Evolutionary conservation across 345 rosid genomes (phyloP), one percentile per base, ranked within the genome.

Genomic region (Citrus hindsii): DNA sequence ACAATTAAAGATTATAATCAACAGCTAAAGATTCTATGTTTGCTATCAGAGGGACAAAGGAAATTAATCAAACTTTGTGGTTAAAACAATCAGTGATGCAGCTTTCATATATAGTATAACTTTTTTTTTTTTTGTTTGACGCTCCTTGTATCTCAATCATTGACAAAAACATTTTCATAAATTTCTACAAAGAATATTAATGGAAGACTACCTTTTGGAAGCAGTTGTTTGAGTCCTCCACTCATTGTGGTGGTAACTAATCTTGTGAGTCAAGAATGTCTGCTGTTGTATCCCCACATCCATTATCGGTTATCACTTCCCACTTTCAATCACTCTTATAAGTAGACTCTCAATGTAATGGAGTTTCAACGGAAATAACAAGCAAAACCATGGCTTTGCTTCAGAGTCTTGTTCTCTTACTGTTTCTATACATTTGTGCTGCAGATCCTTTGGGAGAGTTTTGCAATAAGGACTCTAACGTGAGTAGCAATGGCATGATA

Each of bases 381-480:
- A 59, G 21, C 10, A 68, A 77, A 46, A 65, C 71, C 60, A 86
- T 83, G 86, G 75, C 69, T 68, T 70, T 75, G 58, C 58, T 80
- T 0, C 25, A 61, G 6, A 62, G 30, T 71, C 59, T 89, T 48
- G 76, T 83, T 61, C 27, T 87, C 64, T 66, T 85, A 40, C 67
- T 79, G 25, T 67, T 85, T 63, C 46, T 86, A 24, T 77, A 69
- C 73, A 69, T 59, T 59, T 84, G 79, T 84, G 89, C 83, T 48
- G 83, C 88, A 18, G 90, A 90, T 68, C 89, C 93, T 73, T 37
- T 90, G 28, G 89, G 93, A 67, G 66, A 93, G 2, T 84, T 79
- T 73, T 91, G 92, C 87, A 84, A 86, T 77, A 66, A 80, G 21
- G 67, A 77, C 73, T 79, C 86, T 46, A 78, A 72, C 76, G 59